Percentiles rank a stretch among this genome's conserved stretches.
These are phyloP conservation scores for Globisporangium megalacanthum DNA, from an alignment of 352 stramenopile species.

Conservation along the genomic window DNA sequence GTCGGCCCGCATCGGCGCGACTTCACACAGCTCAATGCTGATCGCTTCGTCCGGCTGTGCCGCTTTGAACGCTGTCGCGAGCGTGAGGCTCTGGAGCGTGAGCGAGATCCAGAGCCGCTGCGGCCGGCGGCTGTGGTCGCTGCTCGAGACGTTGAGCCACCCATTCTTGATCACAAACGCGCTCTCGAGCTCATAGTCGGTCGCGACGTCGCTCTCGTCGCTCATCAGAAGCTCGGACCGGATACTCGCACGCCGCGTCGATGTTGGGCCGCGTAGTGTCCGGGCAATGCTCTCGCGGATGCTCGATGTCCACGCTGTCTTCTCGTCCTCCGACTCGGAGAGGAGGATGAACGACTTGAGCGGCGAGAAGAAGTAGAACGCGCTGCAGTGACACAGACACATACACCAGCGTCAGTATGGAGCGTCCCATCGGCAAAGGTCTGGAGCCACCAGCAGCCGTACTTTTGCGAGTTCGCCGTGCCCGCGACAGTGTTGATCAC, in stretches of 20 bases:
- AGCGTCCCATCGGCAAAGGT: background rate
- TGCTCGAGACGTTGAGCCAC: conserved; percentile 67
- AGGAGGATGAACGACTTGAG: conserved; percentile 86
- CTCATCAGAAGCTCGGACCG: conserved; percentile 55
- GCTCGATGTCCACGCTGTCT: conserved; percentile 46
- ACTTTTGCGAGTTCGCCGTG: conserved; percentile 56
- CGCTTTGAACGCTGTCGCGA: conserved; percentile 61
- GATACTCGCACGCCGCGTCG: conserved; percentile 43
- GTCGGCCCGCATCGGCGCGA: conserved; percentile 38
- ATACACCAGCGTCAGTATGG: background rate
- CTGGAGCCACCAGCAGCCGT: conserved; percentile 4
- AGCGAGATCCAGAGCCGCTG: conserved; percentile 76
- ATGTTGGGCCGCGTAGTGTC: conserved; percentile 42
- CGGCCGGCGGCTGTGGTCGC: conserved; percentile 21
- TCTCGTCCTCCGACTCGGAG: conserved; percentile 56
- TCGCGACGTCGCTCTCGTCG: conserved; percentile 50
- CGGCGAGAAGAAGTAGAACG: conserved; percentile 82
- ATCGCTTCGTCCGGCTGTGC: conserved; percentile 62
- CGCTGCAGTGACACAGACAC: conserved; percentile 23
- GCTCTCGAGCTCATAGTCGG: conserved; percentile 56
- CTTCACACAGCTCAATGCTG: conserved; percentile 53
- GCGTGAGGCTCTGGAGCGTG: conserved; percentile 62
- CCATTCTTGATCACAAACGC: conserved; percentile 84
- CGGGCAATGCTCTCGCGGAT: conserved; percentile 65
- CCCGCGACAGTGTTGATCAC: conserved; percentile 53